phyloP scores from a whole-genome alignment of 2,329 filamentous ascomycete species.

The Grosmannia huntii region DNA sequence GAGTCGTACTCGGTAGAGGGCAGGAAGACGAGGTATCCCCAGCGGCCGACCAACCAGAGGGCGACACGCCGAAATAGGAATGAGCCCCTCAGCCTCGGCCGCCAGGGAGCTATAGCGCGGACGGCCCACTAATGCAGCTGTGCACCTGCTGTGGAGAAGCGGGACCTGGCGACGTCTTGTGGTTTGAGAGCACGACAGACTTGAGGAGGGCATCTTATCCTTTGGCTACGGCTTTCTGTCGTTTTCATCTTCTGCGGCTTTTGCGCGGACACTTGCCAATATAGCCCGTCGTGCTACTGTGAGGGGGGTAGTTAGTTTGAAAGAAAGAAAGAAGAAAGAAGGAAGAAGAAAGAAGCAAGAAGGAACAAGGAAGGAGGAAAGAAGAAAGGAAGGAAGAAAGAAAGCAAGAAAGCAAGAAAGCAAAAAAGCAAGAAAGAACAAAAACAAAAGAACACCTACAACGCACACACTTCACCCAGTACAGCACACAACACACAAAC shows the following conservation, averaged over 20 bases:
- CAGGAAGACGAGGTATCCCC: neutral
- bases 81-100: conserved; percentile 1
- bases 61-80: neutral
- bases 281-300: conserved; percentile 12
- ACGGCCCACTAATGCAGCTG: neutral
- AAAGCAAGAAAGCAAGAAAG: too few relatives aligned
- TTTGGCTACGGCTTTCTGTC: neutral
- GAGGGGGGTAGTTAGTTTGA: neutral
- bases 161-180: neutral
- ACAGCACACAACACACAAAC: neutral
- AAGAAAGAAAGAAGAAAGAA: neutral
- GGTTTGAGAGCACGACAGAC: neutral
- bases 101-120: neutral
- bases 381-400: too few relatives aligned
- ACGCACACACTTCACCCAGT: neutral
- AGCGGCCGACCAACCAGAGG: neutral
- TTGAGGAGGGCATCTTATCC: too few relatives aligned
- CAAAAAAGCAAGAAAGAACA: too few relatives aligned
- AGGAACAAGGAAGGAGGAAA: neutral
- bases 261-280: neutral
- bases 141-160: neutral
- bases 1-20: neutral
- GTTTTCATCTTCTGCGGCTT: neutral
- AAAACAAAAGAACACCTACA: too few relatives aligned
- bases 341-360: neutral